Conservation (phyloP, 164 flowering plant genomes). For the Protea cynaroides region DNA sequence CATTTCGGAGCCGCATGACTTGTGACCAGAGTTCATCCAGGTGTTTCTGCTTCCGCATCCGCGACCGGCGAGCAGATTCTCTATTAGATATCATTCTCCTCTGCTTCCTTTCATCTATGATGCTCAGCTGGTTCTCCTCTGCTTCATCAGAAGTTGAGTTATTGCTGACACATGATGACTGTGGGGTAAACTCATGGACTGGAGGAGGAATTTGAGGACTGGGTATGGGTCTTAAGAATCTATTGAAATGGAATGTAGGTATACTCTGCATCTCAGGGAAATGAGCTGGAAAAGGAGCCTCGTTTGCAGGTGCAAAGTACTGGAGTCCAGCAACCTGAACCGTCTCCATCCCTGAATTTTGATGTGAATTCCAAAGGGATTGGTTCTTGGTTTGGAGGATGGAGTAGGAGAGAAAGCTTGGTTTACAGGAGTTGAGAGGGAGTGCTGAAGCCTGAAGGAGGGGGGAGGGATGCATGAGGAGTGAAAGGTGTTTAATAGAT, state of each 20-base stretch:
- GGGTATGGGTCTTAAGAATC: conserved; percentile 22
- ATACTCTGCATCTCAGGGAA: conserved; percentile 26
- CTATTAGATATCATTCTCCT: conserved; percentile 93
- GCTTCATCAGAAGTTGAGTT: conserved; percentile 90
- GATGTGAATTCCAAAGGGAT: conserved; percentile 4
- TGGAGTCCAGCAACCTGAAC: conserved; percentile 35
- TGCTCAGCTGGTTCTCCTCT: conserved; percentile 55
- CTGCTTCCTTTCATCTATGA: conserved; percentile 76
- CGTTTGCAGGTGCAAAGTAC: conserved; percentile 29
- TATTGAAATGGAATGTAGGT: conserved; percentile 22
- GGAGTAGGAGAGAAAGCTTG: background rate
- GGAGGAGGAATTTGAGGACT: conserved; percentile 31
- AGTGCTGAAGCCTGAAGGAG: conserved; percentile 1
- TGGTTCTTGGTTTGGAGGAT: conserved; percentile 1
- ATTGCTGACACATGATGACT: conserved; percentile 37
- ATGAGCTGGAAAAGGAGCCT: conserved; percentile 21
- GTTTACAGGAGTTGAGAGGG: background rate
- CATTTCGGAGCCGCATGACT: conserved; percentile 67
- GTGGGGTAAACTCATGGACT: conserved; percentile 39
- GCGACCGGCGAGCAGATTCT: conserved; percentile 88
- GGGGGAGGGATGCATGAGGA: conserved; percentile 18
- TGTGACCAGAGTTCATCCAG: conserved; percentile 89
- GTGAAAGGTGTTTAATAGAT: conserved; percentile 39
- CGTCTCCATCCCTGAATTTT: conserved; percentile 19
- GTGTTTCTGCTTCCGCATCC: conserved; percentile 93